Evolutionary conservation across 345 rosid genomes (phyloP), one percentile per base, ranked within the genome.

Genomic region (Moricandia arvensis): DNA sequence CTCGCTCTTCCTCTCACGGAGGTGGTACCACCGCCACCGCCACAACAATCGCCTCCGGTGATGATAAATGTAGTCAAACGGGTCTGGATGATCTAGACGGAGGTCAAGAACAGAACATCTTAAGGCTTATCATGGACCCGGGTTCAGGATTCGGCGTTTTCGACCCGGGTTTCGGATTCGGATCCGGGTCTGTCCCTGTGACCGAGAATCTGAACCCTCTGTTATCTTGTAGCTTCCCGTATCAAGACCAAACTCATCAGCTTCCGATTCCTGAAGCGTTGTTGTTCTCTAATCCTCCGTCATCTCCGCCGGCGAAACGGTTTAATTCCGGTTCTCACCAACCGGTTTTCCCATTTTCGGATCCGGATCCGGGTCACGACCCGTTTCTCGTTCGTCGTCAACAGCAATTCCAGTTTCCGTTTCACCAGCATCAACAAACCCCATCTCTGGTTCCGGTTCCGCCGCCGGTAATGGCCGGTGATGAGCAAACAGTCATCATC

Each of bases 1-100:
- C 93, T 49, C 89, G 86, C 86, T 88, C 93, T 82, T 89, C 91
- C 63, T 86, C 89, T 66, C 89, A 80, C 84, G 87, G 90, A 78
- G 79, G 86, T 66, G 53, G 34, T 75, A 43, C 68, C 71, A 45
- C 82, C 61, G 10, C 60, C 60, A 11, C 60, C 43, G 4, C 72
- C 69, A 26, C 61, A 58, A 24, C 12, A 2, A 72, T 77, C 18
- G 45, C 76, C 26, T 37, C 75, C 53, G 84, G 81, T 55, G 78
- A 63, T 58, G 69, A 57, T 68, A 88, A 87, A 90, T 88, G 88
- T 72, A 89, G 86, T 35, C 79, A 82, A 58, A 82, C 85, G 87
- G 72, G 76, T 77, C 17, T 77, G 3, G 91, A 90, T 62, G 90
- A 90, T 66, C 86, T 91, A 83, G 93, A 87, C 69, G 81, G 88